These are phyloP conservation scores for Kodamaea fungicola DNA, from an alignment of 1,139 yeast species.

Conservation along the genomic window DNA sequence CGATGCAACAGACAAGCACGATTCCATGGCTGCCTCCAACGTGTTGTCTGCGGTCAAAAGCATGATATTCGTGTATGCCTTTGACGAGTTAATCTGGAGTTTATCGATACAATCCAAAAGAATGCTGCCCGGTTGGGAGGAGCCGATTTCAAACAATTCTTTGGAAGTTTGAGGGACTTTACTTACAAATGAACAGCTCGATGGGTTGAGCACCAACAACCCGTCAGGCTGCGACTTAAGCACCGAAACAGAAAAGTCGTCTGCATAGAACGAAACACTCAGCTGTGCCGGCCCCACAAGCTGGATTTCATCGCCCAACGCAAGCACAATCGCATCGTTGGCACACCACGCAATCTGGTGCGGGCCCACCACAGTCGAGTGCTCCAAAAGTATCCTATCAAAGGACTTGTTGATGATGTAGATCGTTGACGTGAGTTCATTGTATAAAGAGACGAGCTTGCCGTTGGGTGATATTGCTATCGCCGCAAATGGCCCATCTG, in stretches of 20 bases:
- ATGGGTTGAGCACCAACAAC: slow-evolving; percentile 56
- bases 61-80: slow-evolving; percentile 71
- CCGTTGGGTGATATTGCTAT: slow-evolving; percentile 60
- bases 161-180: slow-evolving; percentile 59
- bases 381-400: slow-evolving; percentile 51
- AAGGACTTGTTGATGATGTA: slow-evolving; percentile 54
- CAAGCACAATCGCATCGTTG: slow-evolving; percentile 68
- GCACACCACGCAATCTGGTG: slow-evolving; percentile 77
- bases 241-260: slow-evolving; percentile 25
- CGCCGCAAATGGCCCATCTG: slow-evolving; percentile 57
- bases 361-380: slow-evolving; percentile 36
- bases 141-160: slow-evolving; percentile 75
- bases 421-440: slow-evolving; percentile 39
- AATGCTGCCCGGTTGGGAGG: slow-evolving; percentile 79
- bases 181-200: slow-evolving; percentile 59
- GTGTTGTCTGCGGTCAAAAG: slow-evolving; percentile 54
- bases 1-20: slow-evolving; percentile 71
- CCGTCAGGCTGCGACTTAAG: slow-evolving; percentile 66
- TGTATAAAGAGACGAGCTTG: slow-evolving; percentile 56
- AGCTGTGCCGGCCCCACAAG: slow-evolving; percentile 73
- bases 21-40: slow-evolving; percentile 60
- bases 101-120: slow-evolving; percentile 80
- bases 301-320: slow-evolving; percentile 61
- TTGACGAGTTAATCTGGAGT: slow-evolving; percentile 66
- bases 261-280: slow-evolving; percentile 46